Percentiles rank a stretch among this genome's conserved stretches.
Evolutionary conservation across 2,329 filamentous ascomycete species (phyloP).

Genomic region (Fusarium udum): DNA sequence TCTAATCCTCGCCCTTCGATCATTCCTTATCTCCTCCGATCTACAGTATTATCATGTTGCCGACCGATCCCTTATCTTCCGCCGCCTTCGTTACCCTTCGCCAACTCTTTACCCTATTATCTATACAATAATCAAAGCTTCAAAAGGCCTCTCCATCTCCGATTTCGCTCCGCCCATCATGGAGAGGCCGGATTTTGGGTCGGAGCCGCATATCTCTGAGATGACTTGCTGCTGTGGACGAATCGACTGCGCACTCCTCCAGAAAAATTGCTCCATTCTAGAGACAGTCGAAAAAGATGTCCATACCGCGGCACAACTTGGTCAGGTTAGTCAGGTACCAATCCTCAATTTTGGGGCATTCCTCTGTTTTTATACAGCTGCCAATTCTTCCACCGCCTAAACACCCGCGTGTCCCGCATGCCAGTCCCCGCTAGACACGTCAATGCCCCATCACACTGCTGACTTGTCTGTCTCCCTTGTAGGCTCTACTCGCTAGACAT

Average conservation of each 20-base stretch:
- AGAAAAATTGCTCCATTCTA: slow-evolving; percentile 80
- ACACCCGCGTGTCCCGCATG: slow-evolving; percentile 32
- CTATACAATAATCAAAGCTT: slow-evolving; percentile 20
- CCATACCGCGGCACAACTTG: slow-evolving; percentile 83
- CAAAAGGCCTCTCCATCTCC: slow-evolving; percentile 36
- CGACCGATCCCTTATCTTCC: slow-evolving; percentile 16
- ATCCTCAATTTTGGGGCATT: slow-evolving; percentile 40
- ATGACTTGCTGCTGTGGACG: slow-evolving; percentile 87
- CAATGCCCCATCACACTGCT: slow-evolving; percentile 60
- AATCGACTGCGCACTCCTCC: slow-evolving; percentile 79
- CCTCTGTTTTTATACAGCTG: slow-evolving; percentile 19
- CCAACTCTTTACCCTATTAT: slow-evolving; percentile 9
- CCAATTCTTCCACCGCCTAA: slow-evolving; percentile 13
- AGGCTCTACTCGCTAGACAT: slow-evolving; percentile 92
- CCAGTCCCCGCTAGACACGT: slow-evolving; percentile 33
- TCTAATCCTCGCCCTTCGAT: slow-evolving; percentile 2
- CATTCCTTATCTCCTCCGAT: background rate
- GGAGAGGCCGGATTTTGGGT: slow-evolving; percentile 39
- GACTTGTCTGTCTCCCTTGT: slow-evolving; percentile 66
- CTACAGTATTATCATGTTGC: slow-evolving; percentile 35
- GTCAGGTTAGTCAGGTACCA: slow-evolving; percentile 77
- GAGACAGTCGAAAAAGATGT: slow-evolving; percentile 89
- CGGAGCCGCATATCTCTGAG: slow-evolving; percentile 44
- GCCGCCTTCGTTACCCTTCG: slow-evolving; percentile 7
- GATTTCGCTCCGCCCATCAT: slow-evolving; percentile 30